Conservation (phyloP, 768 basidiomycete genomes). For the Boletus vermiculosoides region DNA sequence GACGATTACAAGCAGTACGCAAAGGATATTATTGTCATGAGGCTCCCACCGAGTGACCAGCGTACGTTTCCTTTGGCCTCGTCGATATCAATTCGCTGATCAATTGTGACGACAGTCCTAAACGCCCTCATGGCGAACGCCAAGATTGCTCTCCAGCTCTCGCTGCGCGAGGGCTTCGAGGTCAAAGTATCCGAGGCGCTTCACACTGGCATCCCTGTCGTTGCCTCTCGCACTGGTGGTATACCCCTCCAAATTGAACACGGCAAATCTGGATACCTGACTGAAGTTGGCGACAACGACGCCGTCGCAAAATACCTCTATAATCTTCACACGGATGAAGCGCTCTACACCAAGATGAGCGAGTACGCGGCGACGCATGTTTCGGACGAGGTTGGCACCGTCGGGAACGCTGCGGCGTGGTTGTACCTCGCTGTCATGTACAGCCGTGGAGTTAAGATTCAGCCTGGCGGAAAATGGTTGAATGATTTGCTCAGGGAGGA, state of each 20-base stretch:
- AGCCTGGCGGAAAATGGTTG: conserved; percentile 82
- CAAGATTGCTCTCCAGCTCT: conserved; percentile 87
- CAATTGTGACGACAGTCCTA: conserved; percentile 49
- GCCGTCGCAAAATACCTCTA: conserved; percentile 74
- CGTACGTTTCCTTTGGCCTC: conserved; percentile 43
- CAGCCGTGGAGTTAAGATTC: conserved; percentile 68
- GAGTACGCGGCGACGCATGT: conserved; percentile 72
- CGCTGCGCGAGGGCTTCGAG: conserved; percentile 93
- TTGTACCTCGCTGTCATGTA: conserved; percentile 80
- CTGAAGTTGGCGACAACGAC: conserved; percentile 70
- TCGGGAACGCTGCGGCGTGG: conserved; percentile 72
- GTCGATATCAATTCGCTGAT: conserved; percentile 4
- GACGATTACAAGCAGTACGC: conserved; percentile 52
- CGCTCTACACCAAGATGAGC: conserved; percentile 60
- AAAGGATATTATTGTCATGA: conserved; percentile 73
- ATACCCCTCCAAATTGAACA: conserved; percentile 90
- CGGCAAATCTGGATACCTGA: conserved; percentile 86
- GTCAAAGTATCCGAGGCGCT: conserved; percentile 97
- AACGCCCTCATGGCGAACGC: conserved; percentile 88
- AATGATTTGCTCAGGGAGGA: conserved; percentile 79
- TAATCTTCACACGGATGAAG: conserved; percentile 75
- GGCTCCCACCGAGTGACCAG: conserved; percentile 80
- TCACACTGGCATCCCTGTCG: conserved; percentile 83
- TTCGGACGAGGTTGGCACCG: conserved; percentile 80
- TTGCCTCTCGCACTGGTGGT: conserved; percentile 84